Base-by-base conservation (phyloP, 2,329 filamentous ascomycete species). In the Exophiala viscosa region DNA sequence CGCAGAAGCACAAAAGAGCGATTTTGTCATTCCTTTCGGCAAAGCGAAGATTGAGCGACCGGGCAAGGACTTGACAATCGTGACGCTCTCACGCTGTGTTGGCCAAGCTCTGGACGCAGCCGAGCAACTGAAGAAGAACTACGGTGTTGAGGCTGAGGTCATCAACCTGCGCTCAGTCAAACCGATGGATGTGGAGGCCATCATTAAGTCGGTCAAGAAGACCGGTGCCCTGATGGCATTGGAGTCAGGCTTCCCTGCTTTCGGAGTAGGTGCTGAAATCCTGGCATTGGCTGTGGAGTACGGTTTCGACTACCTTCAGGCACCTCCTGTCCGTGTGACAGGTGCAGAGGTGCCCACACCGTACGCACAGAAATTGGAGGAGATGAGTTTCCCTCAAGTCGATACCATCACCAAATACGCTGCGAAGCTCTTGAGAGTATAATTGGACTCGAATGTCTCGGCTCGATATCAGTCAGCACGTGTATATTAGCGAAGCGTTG, bases 41-140 rank as follows among this genome's bases (percentile, higher is more conserved):
- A 99, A 99, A 81, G 93, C 93, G 74, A 99, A 99, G 85, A 88
- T 99, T 69, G 93, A 99, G 81, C 91, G 93, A 67, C 79, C 85
- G 57, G 93, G 93, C 73, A 96, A 92, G 77, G 93, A 99, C 71
- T 77, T 99, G 63, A 99, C 93, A 68, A 89, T 99, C 59, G 92
- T 99, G 60, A 86, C 91, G 45, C 82, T 96, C 57, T 97, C 93
- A 62, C 90, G 93, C 71, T 96, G 89, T 71, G 93, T 99, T 60
- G 93, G 93, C 61, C 92, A 95, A 76, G 87, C 88, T 60, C 81
- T 99, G 54, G 77, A 84, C 45, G 93, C 92, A 51, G 93, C 93
- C 62, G 89, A 96, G 75, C 81, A 86, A 69, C 82, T 99, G 60
- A 95, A 96, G 83, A 85, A 89, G 78, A 95, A 96, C 71, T 96